phyloP scores from a whole-genome alignment of 495 filamentous ascomycete species.

The Aspergillus heteromorphus region DNA sequence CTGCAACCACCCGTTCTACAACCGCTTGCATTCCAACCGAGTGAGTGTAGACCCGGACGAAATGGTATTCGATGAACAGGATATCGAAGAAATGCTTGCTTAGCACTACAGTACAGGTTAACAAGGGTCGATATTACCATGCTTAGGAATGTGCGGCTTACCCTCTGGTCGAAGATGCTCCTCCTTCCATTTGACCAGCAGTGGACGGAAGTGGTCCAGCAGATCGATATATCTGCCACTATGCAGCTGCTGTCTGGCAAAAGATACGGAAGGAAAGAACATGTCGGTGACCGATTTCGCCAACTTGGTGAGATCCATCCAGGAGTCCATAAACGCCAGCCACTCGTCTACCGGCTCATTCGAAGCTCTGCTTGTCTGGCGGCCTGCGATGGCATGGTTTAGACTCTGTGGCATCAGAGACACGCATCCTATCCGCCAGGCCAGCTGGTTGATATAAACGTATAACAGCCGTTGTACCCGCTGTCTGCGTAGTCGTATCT shows the following conservation, averaged over 20 bases:
- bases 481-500: constrained; percentile 37
- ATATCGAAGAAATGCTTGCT: constrained; percentile 40
- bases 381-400: constrained; percentile 36
- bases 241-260: constrained; percentile 46
- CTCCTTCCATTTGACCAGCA: constrained; percentile 47
- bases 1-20: constrained; percentile 39
- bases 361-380: constrained; percentile 24
- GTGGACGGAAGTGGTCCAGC: constrained; percentile 47
- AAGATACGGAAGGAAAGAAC: constrained; percentile 47
- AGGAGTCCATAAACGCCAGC: constrained; percentile 44
- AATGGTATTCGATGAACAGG: constrained; percentile 50
- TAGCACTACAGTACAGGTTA: constrained; percentile 24
- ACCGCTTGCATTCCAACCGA: constrained; percentile 54
- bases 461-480: constrained; percentile 44
- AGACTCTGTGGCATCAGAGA: constrained; percentile 49
- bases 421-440: constrained; percentile 49
- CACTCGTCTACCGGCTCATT: constrained; percentile 33
- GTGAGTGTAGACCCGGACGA: constrained; percentile 49
- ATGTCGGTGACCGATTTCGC: constrained; percentile 50
- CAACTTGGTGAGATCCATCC: constrained; percentile 50
- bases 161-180: constrained; percentile 40
- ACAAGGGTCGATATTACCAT: neutral
- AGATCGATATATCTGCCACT: constrained; percentile 50
- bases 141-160: constrained; percentile 34
- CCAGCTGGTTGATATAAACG: constrained; percentile 50